Conservation (phyloP, 1,139 yeast genomes). For the Nakaseomyces bracarensis region DNA sequence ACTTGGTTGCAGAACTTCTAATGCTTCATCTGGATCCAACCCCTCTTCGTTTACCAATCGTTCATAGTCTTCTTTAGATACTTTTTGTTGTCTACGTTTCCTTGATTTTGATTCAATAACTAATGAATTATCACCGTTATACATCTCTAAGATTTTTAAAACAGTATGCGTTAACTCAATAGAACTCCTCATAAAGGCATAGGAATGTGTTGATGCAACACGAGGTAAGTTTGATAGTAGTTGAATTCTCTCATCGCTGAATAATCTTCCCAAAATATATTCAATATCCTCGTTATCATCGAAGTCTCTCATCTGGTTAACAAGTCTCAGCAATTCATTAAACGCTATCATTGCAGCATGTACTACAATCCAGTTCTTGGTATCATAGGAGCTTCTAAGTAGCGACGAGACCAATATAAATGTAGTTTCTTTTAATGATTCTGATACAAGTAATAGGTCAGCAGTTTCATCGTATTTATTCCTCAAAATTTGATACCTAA, state of each 20-base stretch:
- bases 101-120: constrained; percentile 45
- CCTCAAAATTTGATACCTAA: constrained; percentile 37
- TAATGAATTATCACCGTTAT: constrained; percentile 53
- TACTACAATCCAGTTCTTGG: constrained; percentile 46
- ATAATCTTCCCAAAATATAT: constrained; percentile 46
- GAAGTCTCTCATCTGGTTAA: constrained; percentile 41
- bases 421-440: constrained; percentile 56
- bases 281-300: constrained; percentile 37
- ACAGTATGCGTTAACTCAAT: constrained; percentile 61
- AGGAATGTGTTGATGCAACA: constrained; percentile 57
- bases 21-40: constrained; percentile 37
- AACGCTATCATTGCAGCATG: constrained; percentile 69
- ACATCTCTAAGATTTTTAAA: constrained; percentile 59
- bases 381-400: constrained; percentile 45
- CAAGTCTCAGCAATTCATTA: constrained; percentile 51
- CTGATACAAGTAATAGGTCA: constrained; percentile 42
- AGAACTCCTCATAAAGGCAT: constrained; percentile 52
- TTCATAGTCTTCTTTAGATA: constrained; percentile 30
- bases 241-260: constrained; percentile 58
- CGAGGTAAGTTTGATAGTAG: constrained; percentile 54
- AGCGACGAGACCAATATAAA: constrained; percentile 52
- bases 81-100: constrained; percentile 26
- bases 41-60: constrained; percentile 42
- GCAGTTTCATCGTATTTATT: constrained; percentile 15
- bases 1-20: constrained; percentile 27